Evolutionary conservation across 2,329 filamentous ascomycete species (phyloP).

Genomic region (Sclerotinia minor): DNA sequence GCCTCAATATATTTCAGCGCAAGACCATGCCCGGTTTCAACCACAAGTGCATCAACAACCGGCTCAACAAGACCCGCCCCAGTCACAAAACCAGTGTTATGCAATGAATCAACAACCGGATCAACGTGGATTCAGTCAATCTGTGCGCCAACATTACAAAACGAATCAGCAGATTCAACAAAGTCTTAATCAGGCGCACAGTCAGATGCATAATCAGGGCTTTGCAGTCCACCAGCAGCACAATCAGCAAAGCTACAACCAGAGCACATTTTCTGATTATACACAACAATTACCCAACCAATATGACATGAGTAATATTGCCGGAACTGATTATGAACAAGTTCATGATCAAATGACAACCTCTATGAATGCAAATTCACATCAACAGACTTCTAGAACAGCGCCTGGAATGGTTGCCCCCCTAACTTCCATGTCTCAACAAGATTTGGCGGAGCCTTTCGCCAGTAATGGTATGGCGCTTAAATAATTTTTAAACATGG

Average conservation of each 20-base stretch:
- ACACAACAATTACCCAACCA: background rate
- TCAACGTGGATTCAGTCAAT: no score
- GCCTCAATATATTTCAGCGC: background rate
- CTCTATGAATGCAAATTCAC: background rate
- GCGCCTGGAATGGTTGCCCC: background rate
- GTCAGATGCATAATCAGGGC: background rate
- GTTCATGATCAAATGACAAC: background rate
- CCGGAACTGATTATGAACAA: background rate
- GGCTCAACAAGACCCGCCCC: background rate
- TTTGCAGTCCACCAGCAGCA: background rate
- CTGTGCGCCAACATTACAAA: no score
- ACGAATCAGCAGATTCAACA: no score
- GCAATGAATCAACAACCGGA: background rate
- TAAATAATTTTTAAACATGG: background rate
- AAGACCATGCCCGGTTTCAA: background rate
- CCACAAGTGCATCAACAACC: background rate
- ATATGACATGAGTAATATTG: no score
- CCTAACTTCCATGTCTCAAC: no score
- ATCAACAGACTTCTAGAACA: background rate
- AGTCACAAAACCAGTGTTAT: background rate
- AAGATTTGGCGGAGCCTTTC: background rate
- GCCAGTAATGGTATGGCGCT: background rate
- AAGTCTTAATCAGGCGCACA: no score
- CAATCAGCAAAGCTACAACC: background rate
- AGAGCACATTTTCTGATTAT: background rate